phyloP scores from a whole-genome alignment of 2,329 filamentous ascomycete genomes.

The Seiridium unicorne region DNA sequence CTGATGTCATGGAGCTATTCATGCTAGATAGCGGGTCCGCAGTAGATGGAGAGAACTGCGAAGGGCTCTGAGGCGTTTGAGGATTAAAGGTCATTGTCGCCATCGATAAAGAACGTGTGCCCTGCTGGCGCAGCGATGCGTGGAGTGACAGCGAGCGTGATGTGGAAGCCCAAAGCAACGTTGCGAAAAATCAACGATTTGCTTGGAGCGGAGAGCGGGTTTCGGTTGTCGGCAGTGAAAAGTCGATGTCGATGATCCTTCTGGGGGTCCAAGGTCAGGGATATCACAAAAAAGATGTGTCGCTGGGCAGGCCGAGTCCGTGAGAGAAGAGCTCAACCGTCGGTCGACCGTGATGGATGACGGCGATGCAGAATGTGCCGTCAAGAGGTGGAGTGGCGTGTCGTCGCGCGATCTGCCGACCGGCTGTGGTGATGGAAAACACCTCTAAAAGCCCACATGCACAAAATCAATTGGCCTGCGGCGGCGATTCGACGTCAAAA shows the following conservation, averaged over 20 bases:
- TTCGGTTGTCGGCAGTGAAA: background rate
- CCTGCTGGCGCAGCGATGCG: background rate
- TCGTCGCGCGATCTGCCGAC: conserved; percentile 33
- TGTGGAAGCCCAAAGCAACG: background rate
- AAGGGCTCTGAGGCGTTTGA: conserved; percentile 67
- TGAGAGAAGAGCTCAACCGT: conserved; percentile 4
- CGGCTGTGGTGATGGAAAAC: conserved; percentile 31
- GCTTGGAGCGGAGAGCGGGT: background rate
- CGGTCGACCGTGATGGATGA: conserved; percentile 7
- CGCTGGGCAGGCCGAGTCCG: background rate
- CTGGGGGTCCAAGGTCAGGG: too few species aligned
- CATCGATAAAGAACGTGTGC: conserved; percentile 25
- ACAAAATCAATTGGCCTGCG: conserved; percentile 15
- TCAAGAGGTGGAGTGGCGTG: conserved; percentile 28
- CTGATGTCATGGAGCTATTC: conserved; percentile 49
- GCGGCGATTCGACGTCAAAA: conserved; percentile 6
- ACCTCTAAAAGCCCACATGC: conserved; percentile 33
- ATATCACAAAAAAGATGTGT: background rate
- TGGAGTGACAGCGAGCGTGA: background rate
- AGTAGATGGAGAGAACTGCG: conserved; percentile 56
- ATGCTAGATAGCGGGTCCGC: conserved; percentile 50
- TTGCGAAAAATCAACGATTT: too few species aligned
- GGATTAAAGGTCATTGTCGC: conserved; percentile 65
- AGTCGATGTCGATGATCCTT: background rate
- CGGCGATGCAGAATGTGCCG: conserved; percentile 4